Conservation (phyloP, 306 rosid genomes). For the Quercus parvula region DNA sequence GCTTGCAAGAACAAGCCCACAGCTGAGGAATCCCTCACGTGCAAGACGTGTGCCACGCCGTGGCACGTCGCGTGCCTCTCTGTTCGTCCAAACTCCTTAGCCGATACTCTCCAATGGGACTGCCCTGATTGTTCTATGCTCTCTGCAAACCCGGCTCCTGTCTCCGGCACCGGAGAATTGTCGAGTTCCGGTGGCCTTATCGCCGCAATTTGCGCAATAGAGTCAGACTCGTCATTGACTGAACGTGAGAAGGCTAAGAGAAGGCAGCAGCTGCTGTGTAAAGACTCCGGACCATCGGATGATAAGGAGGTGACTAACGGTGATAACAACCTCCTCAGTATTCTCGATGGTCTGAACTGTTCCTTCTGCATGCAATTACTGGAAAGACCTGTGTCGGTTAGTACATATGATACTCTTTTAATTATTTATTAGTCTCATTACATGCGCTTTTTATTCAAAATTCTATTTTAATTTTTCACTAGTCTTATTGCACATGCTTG, state of each 20-base stretch:
- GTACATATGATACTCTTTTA: not conserved
- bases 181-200: conserved; percentile 17
- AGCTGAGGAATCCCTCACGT: conserved; percentile 24
- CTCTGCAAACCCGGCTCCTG: not conserved
- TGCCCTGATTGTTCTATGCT: conserved; percentile 48
- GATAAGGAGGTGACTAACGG: not conserved
- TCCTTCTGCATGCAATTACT: conserved; percentile 66
- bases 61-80: conserved; percentile 54
- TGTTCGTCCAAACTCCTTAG: conserved; percentile 23
- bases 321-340: conserved; percentile 19
- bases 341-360: conserved; percentile 48
- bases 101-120: conserved; percentile 39
- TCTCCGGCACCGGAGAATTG: not conserved
- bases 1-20: conserved; percentile 43
- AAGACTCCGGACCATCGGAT: not conserved
- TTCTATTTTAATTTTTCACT: no score
- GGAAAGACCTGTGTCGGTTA: conserved; percentile 75
- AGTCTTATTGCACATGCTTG: no score
- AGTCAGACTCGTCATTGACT: conserved; percentile 42
- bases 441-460: accelerated
- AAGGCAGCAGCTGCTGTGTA: conserved; percentile 55
- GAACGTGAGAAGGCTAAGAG: conserved; percentile 52
- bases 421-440: not conserved
- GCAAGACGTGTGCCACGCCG: conserved; percentile 43
- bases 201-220: conserved; percentile 43